These are phyloP conservation scores for Tricholomella constricta DNA, from an alignment of 768 basidiomycete species.

Conservation along the genomic window DNA sequence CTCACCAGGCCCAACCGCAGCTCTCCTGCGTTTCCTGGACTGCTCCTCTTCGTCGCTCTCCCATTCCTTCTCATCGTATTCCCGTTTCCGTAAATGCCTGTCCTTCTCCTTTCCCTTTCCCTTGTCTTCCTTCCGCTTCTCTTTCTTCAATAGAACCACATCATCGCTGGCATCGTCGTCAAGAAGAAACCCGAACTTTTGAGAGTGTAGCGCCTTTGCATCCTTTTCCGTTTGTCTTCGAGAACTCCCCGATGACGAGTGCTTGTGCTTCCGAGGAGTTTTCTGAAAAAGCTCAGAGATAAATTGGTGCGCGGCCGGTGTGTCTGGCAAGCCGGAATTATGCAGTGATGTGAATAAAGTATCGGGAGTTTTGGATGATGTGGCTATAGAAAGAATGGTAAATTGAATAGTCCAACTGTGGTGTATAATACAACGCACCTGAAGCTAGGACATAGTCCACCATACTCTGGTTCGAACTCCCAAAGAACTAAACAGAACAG, in stretches of 20 bases:
- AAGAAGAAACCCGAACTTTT: conserved; percentile 80
- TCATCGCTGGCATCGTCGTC: conserved; percentile 66
- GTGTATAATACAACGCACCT: conserved; percentile 45
- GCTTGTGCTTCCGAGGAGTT: conserved; percentile 78
- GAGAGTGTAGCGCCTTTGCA: conserved; percentile 63
- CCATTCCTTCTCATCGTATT: conserved; percentile 83
- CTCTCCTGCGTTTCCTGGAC: conserved; percentile 61
- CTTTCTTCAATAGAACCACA: conserved; percentile 43
- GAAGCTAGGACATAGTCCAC: conserved; percentile 88
- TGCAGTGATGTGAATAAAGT: conserved; percentile 76
- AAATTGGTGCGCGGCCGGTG: conserved; percentile 79
- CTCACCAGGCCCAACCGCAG: conserved; percentile 41
- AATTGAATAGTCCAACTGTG: conserved; percentile 8
- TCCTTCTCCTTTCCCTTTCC: conserved; percentile 53
- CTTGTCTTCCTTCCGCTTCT: conserved; percentile 50
- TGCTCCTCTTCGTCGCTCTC: conserved; percentile 89
- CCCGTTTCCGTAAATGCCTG: conserved; percentile 74
- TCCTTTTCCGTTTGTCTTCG: conserved; percentile 77
- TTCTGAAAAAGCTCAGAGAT: conserved; percentile 73
- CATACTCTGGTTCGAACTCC: conserved; percentile 80
- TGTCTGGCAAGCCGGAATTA: conserved; percentile 78
- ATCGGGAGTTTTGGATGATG: conserved; percentile 79
- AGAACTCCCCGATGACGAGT: conserved; percentile 40
- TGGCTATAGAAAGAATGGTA: conserved; percentile 46
- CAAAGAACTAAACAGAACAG: conserved; percentile 61